Percentiles rank a stretch among this genome's conserved stretches.
Evolutionary conservation across 1,139 yeast genomes (phyloP).

Genomic region (Suhomyces choctaworum): DNA sequence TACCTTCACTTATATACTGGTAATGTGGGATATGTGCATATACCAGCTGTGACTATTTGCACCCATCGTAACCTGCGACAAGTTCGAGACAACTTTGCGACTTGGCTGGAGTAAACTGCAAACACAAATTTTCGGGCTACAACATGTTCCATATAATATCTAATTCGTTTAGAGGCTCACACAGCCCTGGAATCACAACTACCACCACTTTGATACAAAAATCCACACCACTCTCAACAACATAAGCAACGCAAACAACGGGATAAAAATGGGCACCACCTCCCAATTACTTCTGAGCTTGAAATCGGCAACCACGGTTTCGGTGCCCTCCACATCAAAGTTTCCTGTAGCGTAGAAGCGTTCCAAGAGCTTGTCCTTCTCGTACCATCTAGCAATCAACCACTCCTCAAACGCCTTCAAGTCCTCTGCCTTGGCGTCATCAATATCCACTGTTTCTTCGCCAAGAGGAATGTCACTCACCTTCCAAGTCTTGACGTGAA

Average conservation of each 20-base stretch:
- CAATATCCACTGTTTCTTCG: slow-evolving; percentile 45
- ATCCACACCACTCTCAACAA: slow-evolving; percentile 12
- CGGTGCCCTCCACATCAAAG: slow-evolving; percentile 36
- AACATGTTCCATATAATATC: not conserved
- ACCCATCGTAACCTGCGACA: slow-evolving; percentile 6
- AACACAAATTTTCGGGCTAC: not conserved
- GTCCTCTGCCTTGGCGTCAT: slow-evolving; percentile 44
- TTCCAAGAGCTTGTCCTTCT: slow-evolving; percentile 71
- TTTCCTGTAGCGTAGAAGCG: slow-evolving; percentile 58
- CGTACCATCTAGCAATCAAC: slow-evolving; percentile 74
- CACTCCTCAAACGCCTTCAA: slow-evolving; percentile 63
- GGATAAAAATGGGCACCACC: slow-evolving; percentile 18
- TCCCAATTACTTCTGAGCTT: slow-evolving; percentile 18
- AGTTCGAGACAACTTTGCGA: not conserved
- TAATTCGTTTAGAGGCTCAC: too few species aligned
- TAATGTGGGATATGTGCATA: too few species aligned
- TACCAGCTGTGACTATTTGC: too few species aligned
- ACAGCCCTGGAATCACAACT: too few species aligned
- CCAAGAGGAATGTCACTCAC: slow-evolving; percentile 69
- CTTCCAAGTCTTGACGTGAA: slow-evolving; percentile 60
- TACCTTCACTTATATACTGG: too few species aligned
- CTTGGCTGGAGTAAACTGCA: not conserved
- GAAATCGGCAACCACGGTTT: slow-evolving; percentile 13
- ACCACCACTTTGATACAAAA: slow-evolving; percentile 2
- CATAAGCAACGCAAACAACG: slow-evolving; percentile 13